These are phyloP conservation scores for Didymella pinodella DNA, from an alignment of 2,329 filamentous ascomycete species.

Conservation along the genomic window DNA sequence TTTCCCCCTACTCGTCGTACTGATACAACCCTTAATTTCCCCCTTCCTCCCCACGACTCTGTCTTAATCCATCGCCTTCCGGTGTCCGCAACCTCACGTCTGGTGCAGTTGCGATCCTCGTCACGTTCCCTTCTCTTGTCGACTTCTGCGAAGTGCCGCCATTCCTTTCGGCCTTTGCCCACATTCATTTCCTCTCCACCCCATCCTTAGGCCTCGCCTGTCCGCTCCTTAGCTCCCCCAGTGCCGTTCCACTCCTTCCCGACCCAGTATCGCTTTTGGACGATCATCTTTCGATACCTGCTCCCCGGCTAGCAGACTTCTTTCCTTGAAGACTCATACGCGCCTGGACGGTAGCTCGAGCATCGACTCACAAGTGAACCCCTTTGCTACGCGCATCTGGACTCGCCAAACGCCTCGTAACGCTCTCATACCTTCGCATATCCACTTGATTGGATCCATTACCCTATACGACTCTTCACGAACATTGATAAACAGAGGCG, in stretches of 20 bases:
- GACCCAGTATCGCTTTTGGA: conserved; percentile 48
- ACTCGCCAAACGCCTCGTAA: conserved; percentile 34
- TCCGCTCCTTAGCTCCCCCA: conserved; percentile 50
- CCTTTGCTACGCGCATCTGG: conserved; percentile 32
- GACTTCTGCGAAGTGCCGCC: conserved; percentile 53
- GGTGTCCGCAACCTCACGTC: conserved; percentile 37
- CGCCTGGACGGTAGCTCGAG: conserved; percentile 50
- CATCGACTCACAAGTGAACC: conserved; percentile 33
- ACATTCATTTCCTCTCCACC: conserved; percentile 48
- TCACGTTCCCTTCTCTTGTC: conserved; percentile 49
- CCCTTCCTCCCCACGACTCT: conserved; percentile 42
- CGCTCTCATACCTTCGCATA: conserved; percentile 40
- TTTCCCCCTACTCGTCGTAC: conserved; percentile 37
- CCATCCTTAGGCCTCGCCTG: conserved; percentile 49
- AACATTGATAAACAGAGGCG: conserved; percentile 43
- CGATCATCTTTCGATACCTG: conserved; percentile 45
- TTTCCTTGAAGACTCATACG: conserved; percentile 40
- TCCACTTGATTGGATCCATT: conserved; percentile 40
- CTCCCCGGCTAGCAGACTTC: conserved; percentile 50
- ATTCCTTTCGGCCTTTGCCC: conserved; percentile 54
- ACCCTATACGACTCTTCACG: conserved; percentile 45
- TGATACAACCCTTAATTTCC: conserved; percentile 47
- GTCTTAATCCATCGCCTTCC: conserved; percentile 48
- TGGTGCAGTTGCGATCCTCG: conserved; percentile 48
- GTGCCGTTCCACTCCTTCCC: conserved; percentile 39